These are phyloP conservation scores for Trichophaea hybrida DNA, from an alignment of 2,329 filamentous ascomycete species.

Conservation along the genomic window DNA sequence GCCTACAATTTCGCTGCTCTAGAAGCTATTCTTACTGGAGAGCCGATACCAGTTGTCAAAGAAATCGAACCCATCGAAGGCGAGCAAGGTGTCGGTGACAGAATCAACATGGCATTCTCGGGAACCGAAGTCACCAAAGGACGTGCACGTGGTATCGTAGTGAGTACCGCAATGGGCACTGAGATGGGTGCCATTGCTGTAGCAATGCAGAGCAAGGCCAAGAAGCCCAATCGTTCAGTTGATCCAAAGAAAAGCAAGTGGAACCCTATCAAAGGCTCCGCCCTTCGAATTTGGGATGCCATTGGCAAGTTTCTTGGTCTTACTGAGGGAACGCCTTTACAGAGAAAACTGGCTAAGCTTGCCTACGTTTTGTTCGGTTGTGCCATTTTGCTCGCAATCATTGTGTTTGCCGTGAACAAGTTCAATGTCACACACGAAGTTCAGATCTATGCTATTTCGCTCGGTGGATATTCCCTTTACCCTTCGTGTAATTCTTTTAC, in stretches of 20 bases:
- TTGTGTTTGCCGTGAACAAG: constrained; percentile 46
- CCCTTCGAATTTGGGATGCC: constrained; percentile 37
- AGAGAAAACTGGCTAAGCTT: constrained; percentile 73
- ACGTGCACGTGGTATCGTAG: constrained; percentile 53
- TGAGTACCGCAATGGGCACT: constrained; percentile 57
- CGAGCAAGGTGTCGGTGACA: constrained; percentile 48
- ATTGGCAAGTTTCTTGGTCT: constrained; percentile 44
- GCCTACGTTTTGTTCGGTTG: constrained; percentile 66
- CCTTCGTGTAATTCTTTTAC: constrained; percentile 37
- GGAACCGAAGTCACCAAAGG: constrained; percentile 56
- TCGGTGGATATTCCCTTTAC: constrained; percentile 33
- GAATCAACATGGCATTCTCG: constrained; percentile 56
- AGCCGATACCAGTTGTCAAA: constrained; percentile 56
- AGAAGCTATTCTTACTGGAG: constrained; percentile 58
- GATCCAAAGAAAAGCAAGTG: constrained; percentile 34
- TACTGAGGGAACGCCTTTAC: constrained; percentile 63
- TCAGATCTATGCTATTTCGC: constrained; percentile 47
- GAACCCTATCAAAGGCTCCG: constrained; percentile 38
- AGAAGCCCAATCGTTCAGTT: constrained; percentile 37
- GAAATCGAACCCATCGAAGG: constrained; percentile 45
- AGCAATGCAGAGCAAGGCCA: constrained; percentile 36
- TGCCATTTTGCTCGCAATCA: constrained; percentile 46
- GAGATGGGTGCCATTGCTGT: constrained; percentile 64
- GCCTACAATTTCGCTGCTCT: constrained; percentile 64
- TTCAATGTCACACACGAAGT: constrained; percentile 44